Evolutionary conservation across 2,329 filamentous ascomycete species (phyloP).

Genomic region (Cercospora zeae-maydis): DNA sequence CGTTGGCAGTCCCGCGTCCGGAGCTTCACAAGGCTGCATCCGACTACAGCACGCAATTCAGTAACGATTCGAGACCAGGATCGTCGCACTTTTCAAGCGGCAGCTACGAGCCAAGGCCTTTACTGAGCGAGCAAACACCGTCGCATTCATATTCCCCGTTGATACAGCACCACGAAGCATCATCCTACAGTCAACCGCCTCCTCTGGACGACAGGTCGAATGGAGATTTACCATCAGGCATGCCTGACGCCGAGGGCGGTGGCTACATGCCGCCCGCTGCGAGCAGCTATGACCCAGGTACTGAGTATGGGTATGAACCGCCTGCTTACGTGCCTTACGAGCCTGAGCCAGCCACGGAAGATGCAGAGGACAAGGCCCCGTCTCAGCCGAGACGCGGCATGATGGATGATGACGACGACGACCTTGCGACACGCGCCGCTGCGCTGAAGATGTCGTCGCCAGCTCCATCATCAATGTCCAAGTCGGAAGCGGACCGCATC

Average conservation of each 20-base stretch:
- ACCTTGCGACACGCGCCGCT: conserved; percentile 43
- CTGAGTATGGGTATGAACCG: conserved; percentile 51
- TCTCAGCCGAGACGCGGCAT: conserved; percentile 67
- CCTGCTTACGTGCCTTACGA: conserved; percentile 48
- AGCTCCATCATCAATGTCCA: conserved; percentile 14
- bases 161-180: conserved; percentile 3
- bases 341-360: conserved; percentile 51
- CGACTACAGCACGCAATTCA: conserved; percentile 31
- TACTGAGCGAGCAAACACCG: conserved; percentile 27
- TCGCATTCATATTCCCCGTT: conserved; percentile 20
- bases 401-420: conserved; percentile 74
- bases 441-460: conserved; percentile 40
- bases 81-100: conserved; percentile 29
- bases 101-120: conserved; percentile 33
- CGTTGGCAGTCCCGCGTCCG: conserved; percentile 30
- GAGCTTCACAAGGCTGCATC: conserved; percentile 29
- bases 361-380: conserved; percentile 46
- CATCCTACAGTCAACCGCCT: not conserved
- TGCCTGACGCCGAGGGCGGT: conserved; percentile 17
- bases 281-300: conserved; percentile 55
- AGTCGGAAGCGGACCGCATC: conserved; percentile 58
- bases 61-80: conserved; percentile 31
- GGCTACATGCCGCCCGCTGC: conserved; percentile 52
- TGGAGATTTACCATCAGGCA: not conserved
- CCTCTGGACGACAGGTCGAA: conserved; percentile 5